Evolutionary conservation across 2,329 filamentous ascomycete genomes (phyloP).

Genomic region (Arthroderma sp.): DNA sequence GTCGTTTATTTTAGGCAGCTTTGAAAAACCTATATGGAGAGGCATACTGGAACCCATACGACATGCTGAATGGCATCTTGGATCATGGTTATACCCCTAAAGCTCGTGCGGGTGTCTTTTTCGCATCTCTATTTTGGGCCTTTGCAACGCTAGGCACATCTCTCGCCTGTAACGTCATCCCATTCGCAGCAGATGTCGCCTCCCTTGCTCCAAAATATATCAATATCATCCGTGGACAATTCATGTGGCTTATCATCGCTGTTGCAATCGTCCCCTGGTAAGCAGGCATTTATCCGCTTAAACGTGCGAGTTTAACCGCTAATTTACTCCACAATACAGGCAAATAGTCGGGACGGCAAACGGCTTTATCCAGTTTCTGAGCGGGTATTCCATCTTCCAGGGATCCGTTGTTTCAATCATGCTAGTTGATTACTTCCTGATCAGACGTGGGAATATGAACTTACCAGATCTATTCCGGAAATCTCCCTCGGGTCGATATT

Average conservation of each 20-base stretch:
- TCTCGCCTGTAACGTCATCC: slow-evolving; percentile 19
- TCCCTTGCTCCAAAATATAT: slow-evolving; percentile 20
- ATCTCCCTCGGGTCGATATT: slow-evolving; percentile 18
- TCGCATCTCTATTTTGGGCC: slow-evolving; percentile 16
- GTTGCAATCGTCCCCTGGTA: slow-evolving; percentile 23
- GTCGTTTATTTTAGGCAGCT: slow-evolving; percentile 19
- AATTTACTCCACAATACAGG: slow-evolving; percentile 6
- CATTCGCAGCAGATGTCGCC: slow-evolving; percentile 24
- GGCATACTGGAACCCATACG: slow-evolving; percentile 28
- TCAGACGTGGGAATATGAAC: slow-evolving; percentile 22
- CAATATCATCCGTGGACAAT: slow-evolving; percentile 22
- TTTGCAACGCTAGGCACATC: slow-evolving; percentile 15
- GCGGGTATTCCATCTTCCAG: slow-evolving; percentile 16
- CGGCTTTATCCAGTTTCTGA: slow-evolving; percentile 14
- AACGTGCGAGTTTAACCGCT: not conserved
- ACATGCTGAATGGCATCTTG: slow-evolving; percentile 24
- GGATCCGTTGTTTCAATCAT: slow-evolving; percentile 16
- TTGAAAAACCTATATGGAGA: slow-evolving; percentile 23
- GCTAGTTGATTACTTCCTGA: slow-evolving; percentile 24
- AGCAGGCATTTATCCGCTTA: slow-evolving; percentile 8
- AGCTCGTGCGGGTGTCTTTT: slow-evolving; percentile 22
- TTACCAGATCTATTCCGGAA: slow-evolving; percentile 21
- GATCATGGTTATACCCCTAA: slow-evolving; percentile 23
- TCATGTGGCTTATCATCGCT: slow-evolving; percentile 21
- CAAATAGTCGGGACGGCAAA: slow-evolving; percentile 14